Conservation (phyloP, 805 yeast genomes). For the Naumovozyma castellii region DNA sequence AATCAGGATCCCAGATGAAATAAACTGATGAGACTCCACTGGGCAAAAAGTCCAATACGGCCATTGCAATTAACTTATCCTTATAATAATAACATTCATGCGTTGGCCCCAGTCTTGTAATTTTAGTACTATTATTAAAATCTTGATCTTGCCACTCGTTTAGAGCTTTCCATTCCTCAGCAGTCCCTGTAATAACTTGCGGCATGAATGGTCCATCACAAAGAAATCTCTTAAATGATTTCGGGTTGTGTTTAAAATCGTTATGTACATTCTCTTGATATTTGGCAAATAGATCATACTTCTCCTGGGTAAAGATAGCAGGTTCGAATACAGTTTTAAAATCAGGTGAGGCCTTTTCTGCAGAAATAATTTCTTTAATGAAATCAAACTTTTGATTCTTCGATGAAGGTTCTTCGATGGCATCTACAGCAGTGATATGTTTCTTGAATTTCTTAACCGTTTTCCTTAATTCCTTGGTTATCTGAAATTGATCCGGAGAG, state of each 20-base stretch:
- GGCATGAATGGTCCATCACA: constrained; percentile 56
- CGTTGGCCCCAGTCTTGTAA: constrained; percentile 44
- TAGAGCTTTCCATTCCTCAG: constrained; percentile 21
- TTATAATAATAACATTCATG: constrained; percentile 74
- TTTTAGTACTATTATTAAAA: constrained; percentile 5
- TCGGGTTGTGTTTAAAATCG: constrained; percentile 41
- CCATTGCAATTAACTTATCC: constrained; percentile 57
- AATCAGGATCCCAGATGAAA: constrained; percentile 82
- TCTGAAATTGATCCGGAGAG: constrained; percentile 34
- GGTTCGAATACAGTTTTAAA: constrained; percentile 44
- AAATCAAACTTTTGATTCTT: constrained; percentile 19
- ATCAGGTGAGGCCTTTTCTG: constrained; percentile 26
- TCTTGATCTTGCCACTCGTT: constrained; percentile 32
- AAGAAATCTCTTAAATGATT: constrained; percentile 53
- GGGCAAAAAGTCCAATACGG: constrained; percentile 71
- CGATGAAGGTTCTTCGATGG: neutral
- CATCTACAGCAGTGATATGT: constrained; percentile 3
- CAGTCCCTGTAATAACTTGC: constrained; percentile 15
- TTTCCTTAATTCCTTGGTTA: constrained; percentile 59
- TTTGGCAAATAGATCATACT: constrained; percentile 50
- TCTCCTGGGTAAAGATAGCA: constrained; percentile 44
- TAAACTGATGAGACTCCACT: constrained; percentile 73
- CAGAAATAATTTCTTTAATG: constrained; percentile 30
- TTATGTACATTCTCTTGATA: constrained; percentile 68
- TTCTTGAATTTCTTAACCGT: constrained; percentile 49